Evolutionary conservation across 2,329 filamentous ascomycete species (phyloP).

Genomic region (Pseudogymnoascus sp.): DNA sequence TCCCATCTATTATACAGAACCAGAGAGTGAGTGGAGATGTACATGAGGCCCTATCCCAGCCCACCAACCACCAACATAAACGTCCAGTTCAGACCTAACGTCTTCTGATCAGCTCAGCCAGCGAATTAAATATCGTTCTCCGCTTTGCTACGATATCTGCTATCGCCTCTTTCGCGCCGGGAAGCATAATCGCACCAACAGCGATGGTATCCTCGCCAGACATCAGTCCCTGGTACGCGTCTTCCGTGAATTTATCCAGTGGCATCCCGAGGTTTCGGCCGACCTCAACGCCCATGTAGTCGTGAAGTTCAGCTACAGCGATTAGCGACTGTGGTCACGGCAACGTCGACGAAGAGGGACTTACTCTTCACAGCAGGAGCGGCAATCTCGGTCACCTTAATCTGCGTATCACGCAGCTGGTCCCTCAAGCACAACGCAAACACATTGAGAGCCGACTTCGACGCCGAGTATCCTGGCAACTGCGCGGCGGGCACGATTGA

Average conservation of each 20-base stretch:
- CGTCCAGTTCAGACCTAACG: not conserved
- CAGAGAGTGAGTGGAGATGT: not conserved
- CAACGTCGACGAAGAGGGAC: not conserved
- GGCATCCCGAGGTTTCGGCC: constrained; percentile 42
- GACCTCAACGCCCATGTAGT: constrained; percentile 35
- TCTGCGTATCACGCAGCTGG: constrained; percentile 29
- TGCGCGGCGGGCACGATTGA: constrained; percentile 16
- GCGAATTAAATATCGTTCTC: not conserved
- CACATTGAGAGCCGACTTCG: constrained; percentile 37
- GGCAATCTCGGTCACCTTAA: constrained; percentile 36
- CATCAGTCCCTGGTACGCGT: constrained; percentile 21
- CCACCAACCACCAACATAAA: not conserved
- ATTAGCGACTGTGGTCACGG: not conserved
- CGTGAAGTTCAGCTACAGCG: constrained; percentile 33
- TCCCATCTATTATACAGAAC: not conserved
- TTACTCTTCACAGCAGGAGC: constrained; percentile 27
- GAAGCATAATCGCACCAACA: constrained; percentile 13
- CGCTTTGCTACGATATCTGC: not conserved
- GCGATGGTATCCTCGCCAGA: constrained; percentile 18
- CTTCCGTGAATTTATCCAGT: constrained; percentile 34
- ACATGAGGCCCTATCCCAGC: not conserved
- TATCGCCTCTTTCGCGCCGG: not conserved
- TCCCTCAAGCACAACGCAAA: constrained; percentile 36
- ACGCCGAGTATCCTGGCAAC: constrained; percentile 35
- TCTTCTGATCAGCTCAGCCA: not conserved